Evolutionary conservation across 2,329 filamentous ascomycete genomes (phyloP).

Genomic region (Aspergillus spinulosporus): DNA sequence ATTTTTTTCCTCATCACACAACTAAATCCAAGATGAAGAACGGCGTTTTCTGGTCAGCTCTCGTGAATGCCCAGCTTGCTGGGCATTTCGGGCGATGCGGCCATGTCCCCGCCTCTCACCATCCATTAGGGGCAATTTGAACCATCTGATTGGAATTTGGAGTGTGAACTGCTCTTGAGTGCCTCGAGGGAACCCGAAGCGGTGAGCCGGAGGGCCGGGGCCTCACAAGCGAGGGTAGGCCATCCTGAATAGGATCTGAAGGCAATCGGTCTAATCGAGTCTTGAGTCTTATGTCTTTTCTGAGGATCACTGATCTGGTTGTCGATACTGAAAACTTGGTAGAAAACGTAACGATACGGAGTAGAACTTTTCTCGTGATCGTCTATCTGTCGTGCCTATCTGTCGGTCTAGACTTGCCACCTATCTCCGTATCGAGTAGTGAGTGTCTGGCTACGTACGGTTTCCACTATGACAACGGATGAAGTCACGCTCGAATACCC

Average conservation of each 20-base stretch:
- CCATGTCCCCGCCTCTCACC: slow-evolving; percentile 39
- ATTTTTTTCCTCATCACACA: slow-evolving; percentile 37
- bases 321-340: not conserved
- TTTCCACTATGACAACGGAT: not conserved
- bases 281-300: not conserved
- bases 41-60: slow-evolving; percentile 38
- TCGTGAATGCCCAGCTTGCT: slow-evolving; percentile 33
- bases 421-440: not conserved
- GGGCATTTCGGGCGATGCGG: slow-evolving; percentile 41
- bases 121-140: slow-evolving; percentile 36
- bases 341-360: not conserved
- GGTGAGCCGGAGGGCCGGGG: too few relatives aligned
- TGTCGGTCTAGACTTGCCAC: not conserved
- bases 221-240: not conserved
- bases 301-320: not conserved
- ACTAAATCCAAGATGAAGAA: slow-evolving; percentile 46
- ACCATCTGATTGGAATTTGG: slow-evolving; percentile 37
- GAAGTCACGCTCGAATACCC: not conserved
- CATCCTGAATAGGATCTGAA: not conserved
- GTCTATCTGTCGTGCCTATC: not conserved
- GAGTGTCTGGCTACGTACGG: not conserved
- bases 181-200: too few relatives aligned
- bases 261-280: not conserved
- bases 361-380: not conserved
- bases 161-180: not conserved